Base-by-base conservation (phyloP, 2,329 filamentous ascomycete species). In the Tolypocladium inflatum region DNA sequence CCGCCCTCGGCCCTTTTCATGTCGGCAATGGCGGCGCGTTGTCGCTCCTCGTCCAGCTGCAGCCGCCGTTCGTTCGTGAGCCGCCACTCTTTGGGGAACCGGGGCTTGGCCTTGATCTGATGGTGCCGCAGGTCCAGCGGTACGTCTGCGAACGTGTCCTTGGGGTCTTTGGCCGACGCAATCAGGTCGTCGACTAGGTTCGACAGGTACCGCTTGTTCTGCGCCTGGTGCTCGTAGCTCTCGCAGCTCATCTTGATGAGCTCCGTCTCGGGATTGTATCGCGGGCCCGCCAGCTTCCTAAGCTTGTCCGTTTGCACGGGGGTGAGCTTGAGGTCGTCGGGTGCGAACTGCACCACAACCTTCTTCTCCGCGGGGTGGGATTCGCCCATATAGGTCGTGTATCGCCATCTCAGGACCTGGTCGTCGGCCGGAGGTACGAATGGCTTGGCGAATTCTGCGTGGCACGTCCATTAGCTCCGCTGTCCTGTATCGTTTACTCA, bases 311-410 rank as follows among this genome's bases (percentile, higher is more conserved):
- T 80, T 74, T 97, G 90, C 42, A 79, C 73, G 19, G 83, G 75
- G 30, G 81, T 85, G 57, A 96, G 80, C 60, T 80, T 76, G 61
- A 97, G 76, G 74, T 96, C 91, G 58, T 75, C 74, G 19, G 89
- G 87, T 62, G 81, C 84, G 74, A 97, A 96, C 71, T 97, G 90
- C 57, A 97, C 85, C 15, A 97, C 92, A 23, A 99, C 92, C 79
- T 99, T 99, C 70, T 86, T 87, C 74, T 91, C 86, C 3, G 93
- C 91, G 0, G 94, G 93, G 75, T 99, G 95, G 58, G 83, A 79
- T 75, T 97, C 94, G 67, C 93, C 93, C 82, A 99, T 88, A 76
- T 97, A 97, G 42, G 88, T 92, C 19, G 94, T 99, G 78, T 96
- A 97, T 67, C 94, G 88, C 85, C 97, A 99, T 67, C 93, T 88